Conservation (phyloP, 2,329 filamentous ascomycete species). For the Didymellaceae sp. region DNA sequence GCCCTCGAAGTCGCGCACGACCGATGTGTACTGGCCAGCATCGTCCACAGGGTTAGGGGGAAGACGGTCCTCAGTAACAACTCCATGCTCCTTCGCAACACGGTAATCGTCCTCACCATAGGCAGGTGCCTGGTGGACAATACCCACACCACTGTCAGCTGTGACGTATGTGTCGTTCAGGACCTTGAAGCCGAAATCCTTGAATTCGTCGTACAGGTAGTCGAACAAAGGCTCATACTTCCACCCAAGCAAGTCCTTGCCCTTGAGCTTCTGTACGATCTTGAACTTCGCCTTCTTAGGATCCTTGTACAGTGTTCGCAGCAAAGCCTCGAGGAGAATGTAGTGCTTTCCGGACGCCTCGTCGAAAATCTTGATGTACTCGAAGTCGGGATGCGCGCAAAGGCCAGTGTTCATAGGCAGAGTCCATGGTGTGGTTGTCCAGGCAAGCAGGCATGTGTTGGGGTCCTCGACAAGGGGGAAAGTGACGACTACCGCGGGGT, state of each 20-base stretch:
- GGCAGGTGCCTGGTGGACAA: constrained; percentile 91
- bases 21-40: constrained; percentile 76
- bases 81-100: constrained; percentile 75
- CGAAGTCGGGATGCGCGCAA: constrained; percentile 80
- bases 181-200: constrained; percentile 81
- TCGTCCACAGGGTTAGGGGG: constrained; percentile 95
- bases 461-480: constrained; percentile 84
- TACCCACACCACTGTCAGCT: constrained; percentile 86
- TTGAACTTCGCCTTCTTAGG: constrained; percentile 95
- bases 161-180: constrained; percentile 87
- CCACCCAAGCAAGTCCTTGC: constrained; percentile 85
- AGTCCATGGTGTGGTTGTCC: constrained; percentile 92
- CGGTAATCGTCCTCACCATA: constrained; percentile 98
- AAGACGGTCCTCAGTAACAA: constrained; percentile 76
- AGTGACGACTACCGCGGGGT: constrained; percentile 86
- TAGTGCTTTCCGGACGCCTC: constrained; percentile 83
- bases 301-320: constrained; percentile 88
- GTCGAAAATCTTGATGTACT: constrained; percentile 87
- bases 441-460: constrained; percentile 77
- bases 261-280: constrained; percentile 78
- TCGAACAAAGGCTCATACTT: constrained; percentile 87
- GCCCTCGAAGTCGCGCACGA: constrained; percentile 81
- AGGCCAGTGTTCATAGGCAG: constrained; percentile 81
- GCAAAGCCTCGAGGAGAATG: constrained; percentile 80
- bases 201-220: constrained; percentile 89